A percentile compares a stretch with the other conserved stretches of the same genome.
phyloP scores from a whole-genome alignment of 2,329 filamentous ascomycete species.

The Ophiostoma sp. region DNA sequence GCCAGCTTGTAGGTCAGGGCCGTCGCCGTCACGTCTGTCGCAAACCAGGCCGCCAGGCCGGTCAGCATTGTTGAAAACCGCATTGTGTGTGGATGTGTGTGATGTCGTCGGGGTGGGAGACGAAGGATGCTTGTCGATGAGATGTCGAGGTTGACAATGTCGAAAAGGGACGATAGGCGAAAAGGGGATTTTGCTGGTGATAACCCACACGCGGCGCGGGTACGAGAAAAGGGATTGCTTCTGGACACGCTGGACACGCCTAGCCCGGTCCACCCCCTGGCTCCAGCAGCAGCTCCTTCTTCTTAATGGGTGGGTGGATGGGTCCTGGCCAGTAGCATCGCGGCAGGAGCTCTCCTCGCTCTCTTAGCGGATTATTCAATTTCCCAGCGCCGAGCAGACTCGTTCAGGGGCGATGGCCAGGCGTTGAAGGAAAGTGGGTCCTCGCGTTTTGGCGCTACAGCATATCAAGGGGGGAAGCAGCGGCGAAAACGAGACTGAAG shows the following conservation, averaged over 20 bases:
- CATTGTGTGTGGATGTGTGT: constrained; percentile 49
- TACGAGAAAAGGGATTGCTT: constrained; percentile 25
- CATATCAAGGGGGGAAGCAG: background rate
- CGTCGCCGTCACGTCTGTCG: constrained; percentile 75
- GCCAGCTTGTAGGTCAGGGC: constrained; percentile 90
- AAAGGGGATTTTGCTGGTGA: constrained; percentile 11
- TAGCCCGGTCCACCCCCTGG: background rate
- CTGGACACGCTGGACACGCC: constrained; percentile 28
- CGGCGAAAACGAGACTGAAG: background rate
- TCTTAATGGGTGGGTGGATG: background rate
- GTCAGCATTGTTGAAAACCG: constrained; percentile 61
- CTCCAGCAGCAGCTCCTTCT: background rate
- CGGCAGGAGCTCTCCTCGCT: constrained; percentile 1
- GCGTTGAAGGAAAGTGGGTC: background rate
- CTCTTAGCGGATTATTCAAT: constrained; percentile 28
- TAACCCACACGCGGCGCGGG: constrained; percentile 18
- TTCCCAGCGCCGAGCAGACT: constrained; percentile 22
- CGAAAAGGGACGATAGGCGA: background rate
- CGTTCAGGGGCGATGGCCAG: constrained; percentile 3
- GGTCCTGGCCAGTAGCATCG: background rate
- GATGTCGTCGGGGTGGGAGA: background rate
- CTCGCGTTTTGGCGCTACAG: background rate
- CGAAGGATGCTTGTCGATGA: background rate
- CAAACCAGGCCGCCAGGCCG: constrained; percentile 70
- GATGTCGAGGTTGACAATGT: background rate